Percentiles rank a stretch among this genome's conserved stretches.
phyloP scores from a whole-genome alignment of 129 eudicot genomes.

The Glebionis coronaria region DNA sequence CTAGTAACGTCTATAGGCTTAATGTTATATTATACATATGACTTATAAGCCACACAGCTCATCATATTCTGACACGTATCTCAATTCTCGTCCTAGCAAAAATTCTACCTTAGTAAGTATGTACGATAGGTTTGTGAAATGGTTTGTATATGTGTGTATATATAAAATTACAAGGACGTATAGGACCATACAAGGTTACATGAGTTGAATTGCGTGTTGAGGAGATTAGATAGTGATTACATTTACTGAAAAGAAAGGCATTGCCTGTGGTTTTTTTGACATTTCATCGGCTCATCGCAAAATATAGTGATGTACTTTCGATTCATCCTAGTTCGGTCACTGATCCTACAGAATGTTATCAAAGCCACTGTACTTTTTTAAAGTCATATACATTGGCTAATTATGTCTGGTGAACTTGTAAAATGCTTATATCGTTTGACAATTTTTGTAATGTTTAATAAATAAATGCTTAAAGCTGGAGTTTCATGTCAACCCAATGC shows the following conservation, averaged over 20 bases:
- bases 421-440: neutral
- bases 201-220: neutral
- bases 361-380: too few species aligned
- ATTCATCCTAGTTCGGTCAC: too few species aligned
- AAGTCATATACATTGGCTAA: neutral
- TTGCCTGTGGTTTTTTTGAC: neutral
- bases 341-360: too few species aligned
- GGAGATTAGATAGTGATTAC: neutral
- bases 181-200: neutral
- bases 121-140: too few species aligned
- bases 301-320: neutral
- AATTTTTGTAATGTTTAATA: neutral
- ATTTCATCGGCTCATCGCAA: neutral
- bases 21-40: too few species aligned
- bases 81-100: neutral
- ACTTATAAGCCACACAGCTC: too few species aligned
- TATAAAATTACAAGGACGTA: conserved; percentile 1
- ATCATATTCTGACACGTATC: too few species aligned
- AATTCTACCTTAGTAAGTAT: neutral
- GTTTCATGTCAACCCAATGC: neutral
- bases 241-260: neutral
- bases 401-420: neutral
- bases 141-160: conserved; percentile 5
- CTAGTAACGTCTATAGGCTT: too few species aligned
- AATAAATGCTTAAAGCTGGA: neutral